Percentiles rank a stretch among this genome's conserved stretches.
Evolutionary conservation across 495 filamentous ascomycete species (phyloP).

Genomic region (Amphirosellinia nigrospora): DNA sequence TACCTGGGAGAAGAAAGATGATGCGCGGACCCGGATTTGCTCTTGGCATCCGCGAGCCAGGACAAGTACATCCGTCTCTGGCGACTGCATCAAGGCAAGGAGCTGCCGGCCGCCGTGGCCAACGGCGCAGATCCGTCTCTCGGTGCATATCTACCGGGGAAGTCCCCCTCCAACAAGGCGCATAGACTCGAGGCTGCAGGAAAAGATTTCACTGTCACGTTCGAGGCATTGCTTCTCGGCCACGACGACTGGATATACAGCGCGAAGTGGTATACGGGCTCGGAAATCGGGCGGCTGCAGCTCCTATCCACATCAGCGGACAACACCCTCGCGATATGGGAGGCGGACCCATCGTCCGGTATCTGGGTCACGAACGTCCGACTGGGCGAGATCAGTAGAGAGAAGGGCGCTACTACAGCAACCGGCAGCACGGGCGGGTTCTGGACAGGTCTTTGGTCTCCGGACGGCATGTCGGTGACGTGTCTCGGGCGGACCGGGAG

Average conservation of each 20-base stretch:
- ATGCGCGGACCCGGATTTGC: slow-evolving; percentile 63
- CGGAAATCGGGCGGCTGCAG: slow-evolving; percentile 58
- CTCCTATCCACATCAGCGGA: slow-evolving; percentile 93
- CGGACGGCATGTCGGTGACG: slow-evolving; percentile 72
- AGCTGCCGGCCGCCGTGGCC: slow-evolving; percentile 57
- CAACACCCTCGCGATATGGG: slow-evolving; percentile 93
- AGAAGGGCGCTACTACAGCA: slow-evolving; percentile 93
- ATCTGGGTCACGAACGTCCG: slow-evolving; percentile 86
- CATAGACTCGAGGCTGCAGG: slow-evolving; percentile 66
- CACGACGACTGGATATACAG: slow-evolving; percentile 99
- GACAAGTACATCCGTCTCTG: slow-evolving; percentile 97
- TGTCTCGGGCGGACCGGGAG: slow-evolving; percentile 90
- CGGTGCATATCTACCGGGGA: slow-evolving; percentile 62
- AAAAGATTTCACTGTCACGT: slow-evolving; percentile 77
- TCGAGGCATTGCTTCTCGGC: slow-evolving; percentile 92
- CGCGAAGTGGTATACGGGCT: slow-evolving; percentile 65
- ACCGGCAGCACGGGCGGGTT: slow-evolving; percentile 95
- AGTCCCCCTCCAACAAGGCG: slow-evolving; percentile 82
- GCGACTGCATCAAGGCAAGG: slow-evolving; percentile 76
- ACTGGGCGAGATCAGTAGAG: slow-evolving; percentile 89
- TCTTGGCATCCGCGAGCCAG: slow-evolving; percentile 93
- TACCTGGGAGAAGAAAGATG: slow-evolving; percentile 59
- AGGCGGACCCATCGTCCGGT: slow-evolving; percentile 78
- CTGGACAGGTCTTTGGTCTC: slow-evolving; percentile 94
- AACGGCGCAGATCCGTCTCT: slow-evolving; percentile 50